phyloP scores from a whole-genome alignment of 352 stramenopile species.

The Phytophthora hybrid region DNA sequence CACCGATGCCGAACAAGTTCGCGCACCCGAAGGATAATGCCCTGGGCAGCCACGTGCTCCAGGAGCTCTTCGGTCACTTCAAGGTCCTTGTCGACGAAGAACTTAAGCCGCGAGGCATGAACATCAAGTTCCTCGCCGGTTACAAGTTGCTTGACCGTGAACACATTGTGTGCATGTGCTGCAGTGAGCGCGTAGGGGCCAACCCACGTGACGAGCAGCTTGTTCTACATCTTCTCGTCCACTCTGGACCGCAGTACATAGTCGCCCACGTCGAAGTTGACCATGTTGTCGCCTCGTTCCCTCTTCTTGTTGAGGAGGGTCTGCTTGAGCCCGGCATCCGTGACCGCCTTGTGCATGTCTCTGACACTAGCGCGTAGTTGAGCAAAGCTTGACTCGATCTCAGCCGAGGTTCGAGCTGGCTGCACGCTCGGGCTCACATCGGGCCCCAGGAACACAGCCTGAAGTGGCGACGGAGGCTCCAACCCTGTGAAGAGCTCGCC shows the following conservation, averaged over 20 bases:
- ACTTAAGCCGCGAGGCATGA: too few relatives aligned
- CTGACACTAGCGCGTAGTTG: slow-evolving; percentile 11
- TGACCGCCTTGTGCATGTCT: slow-evolving; percentile 26
- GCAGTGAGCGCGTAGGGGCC: too few relatives aligned
- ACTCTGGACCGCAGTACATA: slow-evolving; percentile 28
- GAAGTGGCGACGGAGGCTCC: slow-evolving; percentile 2
- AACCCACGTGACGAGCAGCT: too few relatives aligned
- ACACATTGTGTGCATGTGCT: too few relatives aligned
- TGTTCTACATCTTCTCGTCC: too few relatives aligned
- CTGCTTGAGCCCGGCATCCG: slow-evolving; percentile 16
- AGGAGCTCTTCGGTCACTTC: too few relatives aligned
- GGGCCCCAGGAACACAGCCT: slow-evolving; percentile 12
- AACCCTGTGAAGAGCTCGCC: not conserved
- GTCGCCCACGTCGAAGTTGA: slow-evolving; percentile 31
- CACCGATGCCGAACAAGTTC: too few relatives aligned
- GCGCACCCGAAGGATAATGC: too few relatives aligned
- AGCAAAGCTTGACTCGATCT: slow-evolving; percentile 14
- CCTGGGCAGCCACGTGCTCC: too few relatives aligned
- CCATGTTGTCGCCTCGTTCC: slow-evolving; percentile 14
- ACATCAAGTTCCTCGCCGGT: too few relatives aligned
- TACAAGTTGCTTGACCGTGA: too few relatives aligned
- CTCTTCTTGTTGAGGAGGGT: slow-evolving; percentile 28
- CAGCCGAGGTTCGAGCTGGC: slow-evolving; percentile 2
- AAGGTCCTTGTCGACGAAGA: too few relatives aligned
- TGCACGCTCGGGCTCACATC: slow-evolving; percentile 5